Evolutionary conservation across 1,284 basidiomycete genomes (phyloP), one percentile per base, ranked within the genome.

Genomic region (Apiotrichum brassicae): DNA sequence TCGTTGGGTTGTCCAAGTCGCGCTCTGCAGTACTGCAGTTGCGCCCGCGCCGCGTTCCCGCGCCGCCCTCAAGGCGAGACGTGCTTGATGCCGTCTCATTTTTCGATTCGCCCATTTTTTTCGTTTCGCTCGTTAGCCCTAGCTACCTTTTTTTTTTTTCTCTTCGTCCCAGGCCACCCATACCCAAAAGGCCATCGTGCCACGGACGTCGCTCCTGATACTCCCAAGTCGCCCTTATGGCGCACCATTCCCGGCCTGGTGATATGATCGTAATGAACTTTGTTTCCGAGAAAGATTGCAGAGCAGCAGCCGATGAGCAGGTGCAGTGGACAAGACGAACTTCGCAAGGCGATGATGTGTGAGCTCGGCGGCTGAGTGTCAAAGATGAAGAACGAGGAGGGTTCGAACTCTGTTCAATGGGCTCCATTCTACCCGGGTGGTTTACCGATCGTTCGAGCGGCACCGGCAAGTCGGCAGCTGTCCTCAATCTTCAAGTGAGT

Each of bases 1-100:
- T 25, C 36, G 44, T 37, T 46, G 44, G 44, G 44, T 46, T 46
- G 44, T 46, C 36, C 44, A 46, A 46, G 44, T 19, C 23, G 19
- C 28, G 24, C 38, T 14, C 38, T 9, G n/a, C 24, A 40, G 28
- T 11, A 26, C n/a, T 18, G 38, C 26, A 25, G 37, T 24, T 8
- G 38, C 16, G 38, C n/a, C 20, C 38, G 38, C 38, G 38, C 26
- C 24, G 38, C 23, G 23, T 22, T 25, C 24, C 38, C 38, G 38
- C 25, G 23, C 13, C 26, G 22, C 25, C 41, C 41, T 13, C 26
- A 30, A n/a, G 12, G 9, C 14, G 12, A 40, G 24, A 40, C n/a
- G 38, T n/a, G 38, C 38, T 40, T 12, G 38, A 40, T n/a, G 38
- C 38, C 38, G n/a, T 40, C 38, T 40, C 6, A 11, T 7, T 8